phyloP scores from a whole-genome alignment of 2,329 filamentous ascomycete genomes.

The Beauveria australis region DNA sequence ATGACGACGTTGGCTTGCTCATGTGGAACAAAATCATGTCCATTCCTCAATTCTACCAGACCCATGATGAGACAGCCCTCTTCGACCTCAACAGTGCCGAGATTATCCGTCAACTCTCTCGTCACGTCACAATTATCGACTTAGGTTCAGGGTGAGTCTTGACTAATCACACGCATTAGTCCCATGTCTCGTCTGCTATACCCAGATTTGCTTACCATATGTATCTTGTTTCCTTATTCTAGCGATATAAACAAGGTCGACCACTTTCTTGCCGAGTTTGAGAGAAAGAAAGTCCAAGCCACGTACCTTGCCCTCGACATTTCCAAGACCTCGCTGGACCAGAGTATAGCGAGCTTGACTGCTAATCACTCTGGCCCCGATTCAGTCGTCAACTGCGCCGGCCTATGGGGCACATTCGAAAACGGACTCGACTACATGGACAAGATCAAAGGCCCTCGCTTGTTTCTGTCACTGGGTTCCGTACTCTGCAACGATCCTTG shows the following conservation, averaged over 20 bases:
- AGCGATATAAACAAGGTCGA: slow-evolving; percentile 35
- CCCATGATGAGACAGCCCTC: slow-evolving; percentile 30
- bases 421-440: slow-evolving; percentile 26
- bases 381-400: slow-evolving; percentile 25
- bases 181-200: slow-evolving; percentile 9
- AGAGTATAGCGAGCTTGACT: slow-evolving; percentile 26
- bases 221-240: slow-evolving; percentile 1
- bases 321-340: slow-evolving; percentile 26
- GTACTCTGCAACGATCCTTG: slow-evolving; percentile 35
- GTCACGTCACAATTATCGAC: slow-evolving; percentile 29
- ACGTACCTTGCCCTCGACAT: slow-evolving; percentile 34
- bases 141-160: slow-evolving; percentile 33
- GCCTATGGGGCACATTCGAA: slow-evolving; percentile 33
- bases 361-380: slow-evolving; percentile 19
- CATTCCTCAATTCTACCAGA: slow-evolving; percentile 32
- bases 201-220: slow-evolving; percentile 10
- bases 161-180: not conserved
- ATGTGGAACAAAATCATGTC: slow-evolving; percentile 36
- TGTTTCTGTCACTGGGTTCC: slow-evolving; percentile 34
- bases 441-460: slow-evolving; percentile 22
- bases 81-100: slow-evolving; percentile 28
- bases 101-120: slow-evolving; percentile 22
- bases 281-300: slow-evolving; percentile 20
- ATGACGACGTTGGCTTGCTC: slow-evolving; percentile 28
- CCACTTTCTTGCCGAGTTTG: slow-evolving; percentile 28